Evolutionary conservation across 305 asterid species (phyloP).

Genomic region (Fraxinus paxiana): DNA sequence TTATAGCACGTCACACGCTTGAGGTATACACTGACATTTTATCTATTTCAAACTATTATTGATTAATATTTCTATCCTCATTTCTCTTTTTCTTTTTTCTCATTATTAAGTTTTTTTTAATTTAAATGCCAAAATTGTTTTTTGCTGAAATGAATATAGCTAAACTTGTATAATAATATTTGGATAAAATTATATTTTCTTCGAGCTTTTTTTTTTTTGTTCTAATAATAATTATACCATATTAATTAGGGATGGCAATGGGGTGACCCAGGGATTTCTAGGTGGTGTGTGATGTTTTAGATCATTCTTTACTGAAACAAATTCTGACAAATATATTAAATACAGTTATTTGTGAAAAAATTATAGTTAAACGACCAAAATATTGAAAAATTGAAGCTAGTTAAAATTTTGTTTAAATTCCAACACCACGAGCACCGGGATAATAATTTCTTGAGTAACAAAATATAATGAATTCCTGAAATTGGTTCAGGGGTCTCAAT

Average conservation of each 20-base stretch:
- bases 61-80: not conserved
- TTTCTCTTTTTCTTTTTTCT: no score
- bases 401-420: not conserved
- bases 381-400: not conserved
- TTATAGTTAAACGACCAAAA: not conserved
- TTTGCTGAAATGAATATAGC: not conserved
- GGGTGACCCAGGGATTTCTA: not conserved
- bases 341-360: not conserved
- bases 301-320: not conserved
- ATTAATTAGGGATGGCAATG: not conserved
- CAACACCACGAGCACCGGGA: not conserved
- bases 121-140: not conserved
- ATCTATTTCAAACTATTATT: not conserved
- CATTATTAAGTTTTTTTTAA: not conserved
- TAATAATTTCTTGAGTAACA: not conserved
- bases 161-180: no score
- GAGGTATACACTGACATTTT: not conserved
- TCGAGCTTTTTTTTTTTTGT: not conserved
- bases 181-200: not conserved
- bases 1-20: not conserved
- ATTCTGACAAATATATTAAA: not conserved
- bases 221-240: not conserved
- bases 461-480: not conserved
- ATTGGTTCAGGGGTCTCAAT: not conserved
- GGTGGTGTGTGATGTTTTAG: not conserved